Base-by-base conservation (phyloP, 148 eudicot species). In the Persicaria tinctoria region DNA sequence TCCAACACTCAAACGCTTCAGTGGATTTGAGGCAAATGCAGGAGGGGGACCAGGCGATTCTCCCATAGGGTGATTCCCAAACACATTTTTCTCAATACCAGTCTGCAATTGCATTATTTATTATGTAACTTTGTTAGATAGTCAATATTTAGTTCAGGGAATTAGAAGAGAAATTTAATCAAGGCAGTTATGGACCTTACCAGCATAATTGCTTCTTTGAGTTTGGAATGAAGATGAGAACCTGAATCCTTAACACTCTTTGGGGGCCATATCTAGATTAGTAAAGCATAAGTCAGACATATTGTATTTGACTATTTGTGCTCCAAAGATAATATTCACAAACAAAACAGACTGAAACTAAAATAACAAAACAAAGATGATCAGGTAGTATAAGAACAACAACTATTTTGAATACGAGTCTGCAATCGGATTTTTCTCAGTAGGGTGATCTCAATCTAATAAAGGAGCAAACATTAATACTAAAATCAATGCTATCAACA, bases 261-360 rank as follows among this genome's bases (percentile, higher is more conserved):
- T 13, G 99, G 99, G 80, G 99, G 97, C 99, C 99, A 96, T 85
- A 96, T 88, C 99, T 96, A 87, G 88, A 83, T 16, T 59, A 64
- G 76, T 78, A 76, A 70, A 82, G 78, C 54, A 74, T 6, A 16
- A 32, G 49, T 55, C 2, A 9, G 27, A 63, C 75, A 64, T 53
- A n/a, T 46, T n/a, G n/a, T n/a, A n/a, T n/a, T n/a, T n/a, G n/a
- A n/a, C n/a, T 44, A 14, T 41, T 63, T 32, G 10, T 57, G 49
- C 6, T 51, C 17, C 46, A 80, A 62, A 63, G 6, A 27, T 63
- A 63, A 27, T 64, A n/a, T 47, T 63, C 54, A 54, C 69, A 50
- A 76, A 49, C 51, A 74, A 56, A 53, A 72, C 69, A 20, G 27
- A 74, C 76, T 59, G 18, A 50, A 63, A 50, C 54, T 76, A 51